Conservation (phyloP, 805 yeast species). For the Pichia pseudocactophila region DNA sequence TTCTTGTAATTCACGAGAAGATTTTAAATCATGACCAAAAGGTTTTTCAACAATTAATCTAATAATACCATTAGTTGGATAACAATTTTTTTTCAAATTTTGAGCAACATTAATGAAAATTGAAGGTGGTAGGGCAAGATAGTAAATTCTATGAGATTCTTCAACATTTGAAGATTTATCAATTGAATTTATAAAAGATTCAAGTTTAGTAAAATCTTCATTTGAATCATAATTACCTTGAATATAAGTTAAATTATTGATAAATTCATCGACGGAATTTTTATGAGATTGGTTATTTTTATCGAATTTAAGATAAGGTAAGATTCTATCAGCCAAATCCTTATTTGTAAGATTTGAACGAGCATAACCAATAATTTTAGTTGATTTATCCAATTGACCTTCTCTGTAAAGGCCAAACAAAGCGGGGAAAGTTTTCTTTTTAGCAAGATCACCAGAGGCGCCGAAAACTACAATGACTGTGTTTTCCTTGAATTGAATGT, state of each 20-base stretch:
- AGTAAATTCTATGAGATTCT: slow-evolving; percentile 73
- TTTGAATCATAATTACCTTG: slow-evolving; percentile 73
- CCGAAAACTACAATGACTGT: slow-evolving; percentile 79
- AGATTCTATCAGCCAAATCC: slow-evolving; percentile 61
- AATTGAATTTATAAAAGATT: slow-evolving; percentile 44
- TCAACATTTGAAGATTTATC: slow-evolving; percentile 41
- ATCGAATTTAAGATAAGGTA: slow-evolving; percentile 43
- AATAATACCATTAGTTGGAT: slow-evolving; percentile 57
- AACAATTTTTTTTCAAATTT: slow-evolving; percentile 59
- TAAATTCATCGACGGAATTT: slow-evolving; percentile 45
- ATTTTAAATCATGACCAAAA: slow-evolving; percentile 83
- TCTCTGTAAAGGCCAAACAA: slow-evolving; percentile 67
- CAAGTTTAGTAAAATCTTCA: slow-evolving; percentile 60
- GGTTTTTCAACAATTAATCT: slow-evolving; percentile 94
- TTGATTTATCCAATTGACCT: slow-evolving; percentile 62
- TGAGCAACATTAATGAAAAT: slow-evolving; percentile 75
- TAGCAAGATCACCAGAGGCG: slow-evolving; percentile 92
- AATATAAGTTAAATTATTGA: slow-evolving; percentile 56
- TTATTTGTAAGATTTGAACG: slow-evolving; percentile 63
- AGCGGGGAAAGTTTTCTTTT: slow-evolving; percentile 91
- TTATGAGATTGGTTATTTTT: slow-evolving; percentile 28
- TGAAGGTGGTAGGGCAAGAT: slow-evolving; percentile 91
- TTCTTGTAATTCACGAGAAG: slow-evolving; percentile 68
- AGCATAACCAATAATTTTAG: slow-evolving; percentile 85
- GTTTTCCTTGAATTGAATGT: slow-evolving; percentile 47